phyloP scores from a whole-genome alignment of 192 early-diverging fungal species.

The Coemansia reversa region DNA sequence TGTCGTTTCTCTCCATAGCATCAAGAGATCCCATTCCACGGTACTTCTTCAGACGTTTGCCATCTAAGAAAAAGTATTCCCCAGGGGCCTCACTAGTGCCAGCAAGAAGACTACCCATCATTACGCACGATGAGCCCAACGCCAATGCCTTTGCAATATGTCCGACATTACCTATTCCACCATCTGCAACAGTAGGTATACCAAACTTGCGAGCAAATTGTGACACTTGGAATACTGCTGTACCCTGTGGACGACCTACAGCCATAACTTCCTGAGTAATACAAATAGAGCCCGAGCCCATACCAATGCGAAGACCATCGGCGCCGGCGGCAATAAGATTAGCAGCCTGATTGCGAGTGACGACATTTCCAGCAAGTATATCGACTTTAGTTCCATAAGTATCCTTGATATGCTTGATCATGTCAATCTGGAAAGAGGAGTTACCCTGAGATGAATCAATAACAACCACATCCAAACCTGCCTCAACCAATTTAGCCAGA shows the following conservation, averaged over 20 bases:
- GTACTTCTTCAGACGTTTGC: conserved; percentile 96
- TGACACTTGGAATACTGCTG: conserved; percentile 94
- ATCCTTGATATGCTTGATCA: conserved; percentile 91
- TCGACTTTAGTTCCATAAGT: conserved; percentile 75
- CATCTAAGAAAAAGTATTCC: conserved; percentile 98
- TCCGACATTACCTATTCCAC: conserved; percentile 95
- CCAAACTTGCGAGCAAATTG: conserved; percentile 92
- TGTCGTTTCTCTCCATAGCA: conserved; percentile 77
- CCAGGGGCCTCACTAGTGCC: conserved; percentile 95
- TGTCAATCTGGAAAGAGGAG: conserved; percentile 90
- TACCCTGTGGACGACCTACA: conserved; percentile 96
- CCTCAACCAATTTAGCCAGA: conserved; percentile 80
- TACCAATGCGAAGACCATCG: conserved; percentile 92
- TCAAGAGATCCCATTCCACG: conserved; percentile 99
- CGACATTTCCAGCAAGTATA: conserved; percentile 96
- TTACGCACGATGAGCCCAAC: conserved; percentile 93
- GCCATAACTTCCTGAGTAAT: conserved; percentile 99
- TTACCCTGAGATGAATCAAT: conserved; percentile 97
- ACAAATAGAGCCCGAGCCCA: conserved; percentile 98
- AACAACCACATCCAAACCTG: conserved; percentile 95
- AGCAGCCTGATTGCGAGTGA: conserved; percentile 92
- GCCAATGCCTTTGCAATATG: conserved; percentile 96
- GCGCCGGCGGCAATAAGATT: conserved; percentile 90
- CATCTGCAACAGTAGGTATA: conserved; percentile 95
- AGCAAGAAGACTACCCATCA: conserved; percentile 98